Evolutionary conservation across 345 rosid genomes (phyloP), one percentile per base, ranked within the genome.

Genomic region (Gossypium raimondii): DNA sequence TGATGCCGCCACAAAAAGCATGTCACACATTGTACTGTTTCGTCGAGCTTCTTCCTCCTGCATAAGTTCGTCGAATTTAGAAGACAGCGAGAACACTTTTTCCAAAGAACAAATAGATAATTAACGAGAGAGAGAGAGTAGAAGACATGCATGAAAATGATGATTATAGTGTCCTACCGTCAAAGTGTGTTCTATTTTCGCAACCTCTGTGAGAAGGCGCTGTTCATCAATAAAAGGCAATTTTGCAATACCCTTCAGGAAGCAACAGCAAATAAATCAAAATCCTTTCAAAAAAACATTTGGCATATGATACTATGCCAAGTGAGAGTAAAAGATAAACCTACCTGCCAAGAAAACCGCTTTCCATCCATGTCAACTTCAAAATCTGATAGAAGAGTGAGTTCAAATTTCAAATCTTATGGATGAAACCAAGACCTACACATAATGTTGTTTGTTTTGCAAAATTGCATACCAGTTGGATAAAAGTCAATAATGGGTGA

Each of bases 301-400:
- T 17, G 25, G 24, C 25, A 70, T 29, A 14, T 29, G 17, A 70
- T 17, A n/a, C 60, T 5, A 52, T 29, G 27, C 59, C 47, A 29
- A 17, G 17, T 17, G 60, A 22, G 13, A 51, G 16, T 17, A 17
- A 70, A 50, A 52, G 10, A 70, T 52, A n/a, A 29, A 27, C 47
- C 16, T 52, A 70, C 73, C 98, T 93, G 99, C 99, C 99, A 93
- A 6, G 92, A 65, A 79, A 17, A 95, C 52, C 98, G 93, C 80
- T 93, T 95, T 61, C 99, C 99, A 78, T 88, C 85, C 94, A 93
- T 93, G 84, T 95, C 99, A 77, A 90, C 83, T 79, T 88, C 94
- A 80, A 93, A 93, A 81, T 95, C 73, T 70, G 48, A 29, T n/a
- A 29, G 25, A 27, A 69, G 27, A n/a, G 13, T 1, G 3, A 69